phyloP scores from a whole-genome alignment of 805 yeast species.

The Kluyveromyces siamensis region DNA sequence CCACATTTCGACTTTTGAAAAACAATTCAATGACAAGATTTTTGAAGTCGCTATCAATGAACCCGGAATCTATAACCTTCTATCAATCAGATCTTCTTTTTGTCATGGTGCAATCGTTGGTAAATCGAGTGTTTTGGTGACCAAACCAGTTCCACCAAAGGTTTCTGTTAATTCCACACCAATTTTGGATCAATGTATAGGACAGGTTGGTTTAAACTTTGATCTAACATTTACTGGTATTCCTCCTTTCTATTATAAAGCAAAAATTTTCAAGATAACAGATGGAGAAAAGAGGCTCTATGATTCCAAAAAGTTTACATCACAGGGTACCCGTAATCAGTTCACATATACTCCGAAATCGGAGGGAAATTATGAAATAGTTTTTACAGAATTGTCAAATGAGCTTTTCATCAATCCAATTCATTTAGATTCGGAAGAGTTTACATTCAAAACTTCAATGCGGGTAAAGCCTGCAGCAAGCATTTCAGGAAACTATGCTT shows the following conservation, averaged over 20 bases:
- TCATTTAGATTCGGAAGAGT: slow-evolving; percentile 31
- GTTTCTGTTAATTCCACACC: slow-evolving; percentile 37
- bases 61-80: slow-evolving; percentile 61
- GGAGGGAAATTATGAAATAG: slow-evolving; percentile 76
- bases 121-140: slow-evolving; percentile 43
- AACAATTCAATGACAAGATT: slow-evolving; percentile 19
- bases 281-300: slow-evolving; percentile 27
- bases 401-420: slow-evolving; percentile 44
- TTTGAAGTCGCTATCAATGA: slow-evolving; percentile 34
- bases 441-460: slow-evolving; percentile 60
- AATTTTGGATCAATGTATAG: slow-evolving; percentile 80
- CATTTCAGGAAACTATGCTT: slow-evolving; percentile 19
- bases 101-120: slow-evolving; percentile 63
- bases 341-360: slow-evolving; percentile 66
- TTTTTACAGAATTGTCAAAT: slow-evolving; percentile 57
- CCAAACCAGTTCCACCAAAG: slow-evolving; percentile 48
- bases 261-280: slow-evolving; percentile 48
- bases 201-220: slow-evolving; percentile 78
- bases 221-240: slow-evolving; percentile 63
- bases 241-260: slow-evolving; percentile 69
- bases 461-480: slow-evolving; percentile 56
- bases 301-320: slow-evolving; percentile 30
- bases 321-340: slow-evolving; percentile 39
- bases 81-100: slow-evolving; percentile 43
- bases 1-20: slow-evolving; percentile 10